These are phyloP conservation scores for Scheffersomyces amazonensis DNA, from an alignment of 805 yeast species.

Conservation along the genomic window DNA sequence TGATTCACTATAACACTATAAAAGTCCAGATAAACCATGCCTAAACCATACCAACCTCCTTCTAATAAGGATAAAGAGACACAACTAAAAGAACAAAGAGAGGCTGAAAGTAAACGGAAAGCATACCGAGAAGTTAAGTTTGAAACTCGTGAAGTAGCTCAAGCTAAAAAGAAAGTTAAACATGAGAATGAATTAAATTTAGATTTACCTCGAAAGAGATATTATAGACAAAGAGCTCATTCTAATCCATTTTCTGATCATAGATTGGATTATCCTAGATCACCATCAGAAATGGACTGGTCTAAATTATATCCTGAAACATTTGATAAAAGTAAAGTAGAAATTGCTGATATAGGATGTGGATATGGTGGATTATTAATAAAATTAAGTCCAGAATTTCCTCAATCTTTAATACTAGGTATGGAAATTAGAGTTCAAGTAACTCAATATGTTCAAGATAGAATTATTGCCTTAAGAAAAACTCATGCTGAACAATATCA, in stretches of 20 bases:
- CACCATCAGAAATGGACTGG: conserved; percentile 91
- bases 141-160: conserved; percentile 42
- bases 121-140: conserved; percentile 49
- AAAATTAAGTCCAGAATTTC: conserved; percentile 74
- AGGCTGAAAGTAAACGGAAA: conserved; percentile 41
- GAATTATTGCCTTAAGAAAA: conserved; percentile 83
- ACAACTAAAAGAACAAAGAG: conserved; percentile 18
- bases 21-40: conserved; percentile 4
- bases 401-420: conserved; percentile 75
- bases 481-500: conserved; percentile 53
- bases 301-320: conserved; percentile 64
- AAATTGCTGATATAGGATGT: conserved; percentile 95
- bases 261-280: conserved; percentile 78
- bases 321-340: conserved; percentile 54
- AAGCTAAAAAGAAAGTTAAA: conserved; percentile 41
- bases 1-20: conserved; percentile 2
- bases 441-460: conserved; percentile 93
- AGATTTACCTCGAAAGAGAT: conserved; percentile 78
- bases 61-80: conserved; percentile 13
- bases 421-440: conserved; percentile 99
- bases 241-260: conserved; percentile 98
- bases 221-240: conserved; percentile 95
- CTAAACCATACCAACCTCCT: conserved; percentile 4
- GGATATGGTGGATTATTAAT: conserved; percentile 93
- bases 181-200: conserved; percentile 28